Evolutionary conservation across 345 rosid genomes (phyloP), one percentile per base, ranked within the genome.

Genomic region (Firmiana major): DNA sequence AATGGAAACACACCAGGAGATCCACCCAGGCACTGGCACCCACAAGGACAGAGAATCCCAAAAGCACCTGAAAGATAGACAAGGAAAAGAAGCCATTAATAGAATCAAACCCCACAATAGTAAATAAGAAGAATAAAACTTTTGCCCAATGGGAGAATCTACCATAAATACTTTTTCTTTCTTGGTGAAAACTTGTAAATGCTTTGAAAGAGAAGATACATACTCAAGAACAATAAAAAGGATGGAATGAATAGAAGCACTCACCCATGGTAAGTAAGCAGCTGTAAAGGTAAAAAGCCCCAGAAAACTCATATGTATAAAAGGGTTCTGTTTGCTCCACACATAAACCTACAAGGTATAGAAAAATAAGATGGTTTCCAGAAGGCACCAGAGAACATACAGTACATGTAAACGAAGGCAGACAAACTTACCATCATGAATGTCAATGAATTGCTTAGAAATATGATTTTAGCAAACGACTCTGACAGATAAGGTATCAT

Each of bases 241-340:
- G 55, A 58, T 22, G 22, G 55, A 26, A 63, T 8, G 9, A 42
- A 46, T n/a, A 16, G 40, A 73, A 74, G 76, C 57, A 87, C 96
- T 86, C 79, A 93, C 98, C 99, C 99, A 93, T 36, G 99, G 98
- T 51, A 96, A 83, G 75, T 96, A 96, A 31, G 97, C 98, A 73
- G 98, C 98, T 4, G 99, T 93, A 64, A 96, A 93, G 73, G 97
- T 93, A 84, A 96, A 93, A 46, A 96, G 89, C 38, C 98, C 98
- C 87, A 96, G 85, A 86, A 96, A 96, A 83, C 98, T 96, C 99
- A 96, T 96, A 77, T 92, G 99, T 84, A 96, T 92, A 60, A 88
- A 92, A 75, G 99, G 99, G 72, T 96, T 93, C 83, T 93, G 99
- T 85, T 96, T 96, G 77, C 98, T 96, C 99, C 99, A 96, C 72